Base-by-base conservation (phyloP, 1,284 basidiomycete genomes). In the Flammula alnicola region DNA sequence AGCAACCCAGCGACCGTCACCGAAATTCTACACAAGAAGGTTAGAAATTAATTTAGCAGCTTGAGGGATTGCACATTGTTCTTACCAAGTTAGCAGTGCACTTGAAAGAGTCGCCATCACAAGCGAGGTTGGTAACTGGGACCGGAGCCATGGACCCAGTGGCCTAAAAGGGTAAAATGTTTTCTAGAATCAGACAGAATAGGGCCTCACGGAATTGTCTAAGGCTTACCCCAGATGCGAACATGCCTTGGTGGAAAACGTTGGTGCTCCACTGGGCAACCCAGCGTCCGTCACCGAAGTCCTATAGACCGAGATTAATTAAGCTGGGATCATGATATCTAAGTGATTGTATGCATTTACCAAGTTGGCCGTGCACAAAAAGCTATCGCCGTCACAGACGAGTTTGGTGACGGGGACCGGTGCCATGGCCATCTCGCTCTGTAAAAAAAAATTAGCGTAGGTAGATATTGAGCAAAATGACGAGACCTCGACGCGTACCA, bases 341-440 rank as follows among this genome's bases (percentile, higher is more conserved):
- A n/a, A n/a, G n/a, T n/a, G n/a, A n/a, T n/a, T n/a, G n/a, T n/a
- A n/a, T n/a, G n/a, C n/a, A n/a, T 22, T 42, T 11, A 49, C 47
- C 38, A 49, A 32, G 38, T 51, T 45, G 11, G 37, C 49, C 39
- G 49, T 51, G 43, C 49, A 51, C 41, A 44, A 37, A 41, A 37
- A 49, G 9, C 11, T 44, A n/a, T 49, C 40, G n/a, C 47, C 47
- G 22, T 51, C 49, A 37, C 49, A 51, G 14, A 26, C 25, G 6
- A 51, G 39, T 22, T 41, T 46, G 17, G 26, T 51, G 27, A 45
- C 49, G 5, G 43, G 43, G 7, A 51, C 49, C 14, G 49, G 49
- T 9, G 49, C 49, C 30, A 51, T 8, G 14, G 49, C 20, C 31
- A 45, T 40, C 12, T 23, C 36, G 3, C 14, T 11, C 49, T 51